phyloP scores from a whole-genome alignment of 2,329 filamentous ascomycete genomes.

The Camptophora hylomeconis region DNA sequence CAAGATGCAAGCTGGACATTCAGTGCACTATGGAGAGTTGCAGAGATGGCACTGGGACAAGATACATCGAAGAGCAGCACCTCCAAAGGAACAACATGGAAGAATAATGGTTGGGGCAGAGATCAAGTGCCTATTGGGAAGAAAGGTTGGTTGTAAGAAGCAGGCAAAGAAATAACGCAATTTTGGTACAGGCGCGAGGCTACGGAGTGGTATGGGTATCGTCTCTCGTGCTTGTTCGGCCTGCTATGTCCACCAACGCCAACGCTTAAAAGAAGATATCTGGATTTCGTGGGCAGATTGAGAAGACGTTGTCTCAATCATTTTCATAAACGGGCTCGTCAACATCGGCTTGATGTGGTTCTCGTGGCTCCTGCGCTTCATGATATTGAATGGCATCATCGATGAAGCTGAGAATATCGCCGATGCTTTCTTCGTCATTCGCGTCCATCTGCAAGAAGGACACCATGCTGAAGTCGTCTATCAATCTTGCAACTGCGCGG shows the following conservation, averaged over 20 bases:
- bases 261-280: conserved; percentile 9
- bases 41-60: too few species aligned
- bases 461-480: conserved; percentile 97
- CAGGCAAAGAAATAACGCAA: neutral
- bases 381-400: conserved; percentile 90
- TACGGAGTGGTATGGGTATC: neutral
- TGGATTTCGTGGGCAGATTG: neutral
- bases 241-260: conserved; percentile 12
- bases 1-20: conserved; percentile 13
- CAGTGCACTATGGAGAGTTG: too few species aligned
- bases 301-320: conserved; percentile 10
- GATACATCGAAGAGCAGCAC: too few species aligned
- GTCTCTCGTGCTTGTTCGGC: neutral
- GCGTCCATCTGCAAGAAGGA: conserved; percentile 84
- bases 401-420: conserved; percentile 73
- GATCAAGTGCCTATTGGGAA: conserved; percentile 9
- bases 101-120: conserved; percentile 6
- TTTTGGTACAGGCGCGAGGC: neutral
- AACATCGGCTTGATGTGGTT: conserved; percentile 54
- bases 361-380: conserved; percentile 81
- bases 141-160: conserved; percentile 1
- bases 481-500: conserved; percentile 74
- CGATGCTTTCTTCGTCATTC: conserved; percentile 84
- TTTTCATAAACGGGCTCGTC: conserved; percentile 41
- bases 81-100: too few species aligned